Conservation (phyloP, 2,329 filamentous ascomycete species). For the Cytospora chrysosperma region DNA sequence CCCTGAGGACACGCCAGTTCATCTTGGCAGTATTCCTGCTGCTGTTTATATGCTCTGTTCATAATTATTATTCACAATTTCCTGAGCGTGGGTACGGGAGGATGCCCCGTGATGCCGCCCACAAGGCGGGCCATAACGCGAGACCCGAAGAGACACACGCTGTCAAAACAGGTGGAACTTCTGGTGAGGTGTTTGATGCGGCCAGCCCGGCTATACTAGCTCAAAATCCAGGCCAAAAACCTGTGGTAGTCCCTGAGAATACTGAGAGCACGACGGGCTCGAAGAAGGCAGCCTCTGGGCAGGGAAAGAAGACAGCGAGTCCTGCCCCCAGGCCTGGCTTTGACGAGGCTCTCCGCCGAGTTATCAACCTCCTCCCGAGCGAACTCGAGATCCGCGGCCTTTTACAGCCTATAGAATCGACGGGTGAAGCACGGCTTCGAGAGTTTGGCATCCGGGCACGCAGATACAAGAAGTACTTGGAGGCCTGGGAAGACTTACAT, state of each 20-base stretch:
- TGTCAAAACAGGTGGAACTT: not conserved
- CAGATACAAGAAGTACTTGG: slow-evolving; percentile 39
- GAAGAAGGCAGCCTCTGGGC: not conserved
- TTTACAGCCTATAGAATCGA: slow-evolving; percentile 37
- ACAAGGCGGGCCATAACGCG: not conserved
- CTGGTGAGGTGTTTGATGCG: not conserved
- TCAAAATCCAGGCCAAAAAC: not conserved
- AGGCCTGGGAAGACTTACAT: slow-evolving; percentile 41
- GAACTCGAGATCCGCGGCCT: slow-evolving; percentile 37
- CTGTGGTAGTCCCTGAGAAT: not conserved
- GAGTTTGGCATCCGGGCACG: slow-evolving; percentile 41
- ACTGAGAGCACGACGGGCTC: not conserved
- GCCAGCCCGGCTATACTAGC: not conserved
- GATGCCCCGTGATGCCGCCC: not conserved
- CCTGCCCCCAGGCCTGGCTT: slow-evolving; percentile 21
- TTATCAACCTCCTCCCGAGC: slow-evolving; percentile 33
- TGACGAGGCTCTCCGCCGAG: slow-evolving; percentile 27
- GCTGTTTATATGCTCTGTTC: not conserved
- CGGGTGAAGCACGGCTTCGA: slow-evolving; percentile 39
- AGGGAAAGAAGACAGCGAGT: not conserved
- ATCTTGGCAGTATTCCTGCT: slow-evolving; percentile 2
- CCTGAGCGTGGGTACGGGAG: not conserved
- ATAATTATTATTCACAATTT: not conserved
- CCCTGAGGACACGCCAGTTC: not conserved
- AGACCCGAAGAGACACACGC: not conserved